phyloP scores from a whole-genome alignment of 2,329 filamentous ascomycete species.

The Exophiala viscosa region DNA sequence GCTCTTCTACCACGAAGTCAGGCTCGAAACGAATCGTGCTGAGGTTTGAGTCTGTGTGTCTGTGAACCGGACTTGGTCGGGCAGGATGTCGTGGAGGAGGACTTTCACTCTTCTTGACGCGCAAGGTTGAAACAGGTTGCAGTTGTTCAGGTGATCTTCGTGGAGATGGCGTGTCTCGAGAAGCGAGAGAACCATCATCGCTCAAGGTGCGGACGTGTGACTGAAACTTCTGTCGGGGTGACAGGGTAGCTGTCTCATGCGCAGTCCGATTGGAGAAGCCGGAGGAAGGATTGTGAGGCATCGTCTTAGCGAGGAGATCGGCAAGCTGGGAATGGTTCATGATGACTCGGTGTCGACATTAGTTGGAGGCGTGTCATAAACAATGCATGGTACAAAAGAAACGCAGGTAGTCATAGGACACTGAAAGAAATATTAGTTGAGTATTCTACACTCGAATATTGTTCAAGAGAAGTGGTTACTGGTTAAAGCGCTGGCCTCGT shows the following conservation, averaged over 20 bases:
- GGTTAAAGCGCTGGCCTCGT: too few relatives aligned
- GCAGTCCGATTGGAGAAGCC: not conserved
- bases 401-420: too few relatives aligned
- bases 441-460: too few relatives aligned
- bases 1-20: slow-evolving; percentile 21
- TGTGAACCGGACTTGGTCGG: slow-evolving; percentile 2
- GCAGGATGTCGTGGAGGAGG: slow-evolving; percentile 2
- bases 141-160: slow-evolving; percentile 7
- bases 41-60: slow-evolving; percentile 1
- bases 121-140: slow-evolving; percentile 16
- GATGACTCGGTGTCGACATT: not conserved
- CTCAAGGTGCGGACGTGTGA: slow-evolving; percentile 20
- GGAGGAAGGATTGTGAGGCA: slow-evolving; percentile 3
- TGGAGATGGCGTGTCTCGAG: slow-evolving; percentile 4
- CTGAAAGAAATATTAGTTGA: too few relatives aligned
- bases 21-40: slow-evolving; percentile 4
- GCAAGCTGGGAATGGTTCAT: slow-evolving; percentile 20
- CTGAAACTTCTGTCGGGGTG: slow-evolving; percentile 23
- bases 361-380: not conserved
- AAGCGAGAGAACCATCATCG: slow-evolving; percentile 3
- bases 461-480: too few relatives aligned
- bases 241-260: slow-evolving; percentile 8
- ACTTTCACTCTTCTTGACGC: slow-evolving; percentile 6
- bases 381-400: not conserved
- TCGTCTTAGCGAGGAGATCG: slow-evolving; percentile 16